Base-by-base conservation (phyloP, 805 yeast species). In the Brettanomyces custersianus region DNA sequence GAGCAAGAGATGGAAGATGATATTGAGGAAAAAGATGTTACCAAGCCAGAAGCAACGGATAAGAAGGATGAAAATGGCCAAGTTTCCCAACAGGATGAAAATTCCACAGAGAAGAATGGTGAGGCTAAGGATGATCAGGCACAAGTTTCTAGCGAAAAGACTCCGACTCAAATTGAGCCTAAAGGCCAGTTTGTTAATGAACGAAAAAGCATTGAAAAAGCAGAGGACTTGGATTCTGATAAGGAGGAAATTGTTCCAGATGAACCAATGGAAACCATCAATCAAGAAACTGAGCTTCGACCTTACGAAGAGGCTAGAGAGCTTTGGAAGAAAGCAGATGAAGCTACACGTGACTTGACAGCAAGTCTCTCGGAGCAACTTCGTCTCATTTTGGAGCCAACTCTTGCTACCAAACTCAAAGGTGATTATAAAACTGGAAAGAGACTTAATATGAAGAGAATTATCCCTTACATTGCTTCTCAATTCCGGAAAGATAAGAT, bases 351-450 rank as follows among this genome's bases (percentile, higher is more conserved):
- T 38, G 97, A 88, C 43, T 63, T 92, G 24, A 81, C 96, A 2
- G 76, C 94, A 1, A 77, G 85, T 15, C 66, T 92, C 28, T 80
- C 95, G 54, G 99, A 92, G 61, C 98, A 92, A 58, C 67, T 92
- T 40, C 70, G 99, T 28, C 70, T 92, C 43, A 92, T 92, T 52
- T 65, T 92, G 44, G 97, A 88, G 55, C 99, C 99, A 4, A 92
- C 98, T 0, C 65, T 84, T 41, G 94, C 96, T n/a, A 90, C 97
- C 3, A 92, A 92, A 56, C 66, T 92, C 39, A 77, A 74, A 43
- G 99, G 99, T 53, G 98, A 92, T 56, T 92, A 86, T 62, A 87
- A 88, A 60, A 88, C 96, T 2, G 99, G 99, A 57, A 92, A 92
- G 58, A 71, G 98, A 47, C 72, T 92, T 50, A 92, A 92, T 60